Conservation (phyloP, 2,329 filamentous ascomycete genomes). For the Arthroderma sp. region DNA sequence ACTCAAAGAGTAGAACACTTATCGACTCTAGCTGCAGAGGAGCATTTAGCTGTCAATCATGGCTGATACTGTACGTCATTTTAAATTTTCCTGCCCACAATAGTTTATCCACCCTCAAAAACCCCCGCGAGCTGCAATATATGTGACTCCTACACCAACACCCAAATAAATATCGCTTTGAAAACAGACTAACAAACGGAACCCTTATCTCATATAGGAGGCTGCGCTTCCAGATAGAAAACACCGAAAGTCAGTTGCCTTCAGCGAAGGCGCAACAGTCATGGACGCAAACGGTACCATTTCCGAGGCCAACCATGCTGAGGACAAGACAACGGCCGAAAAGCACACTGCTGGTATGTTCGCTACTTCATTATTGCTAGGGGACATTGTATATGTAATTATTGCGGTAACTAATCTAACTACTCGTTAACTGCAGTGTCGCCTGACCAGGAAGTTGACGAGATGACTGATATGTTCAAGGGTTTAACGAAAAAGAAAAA, state of each 20-base stretch:
- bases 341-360: slow-evolving; percentile 60
- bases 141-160: neutral
- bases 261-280: slow-evolving; percentile 74
- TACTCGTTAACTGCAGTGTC: slow-evolving; percentile 38
- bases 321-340: slow-evolving; percentile 68
- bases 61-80: slow-evolving; percentile 36
- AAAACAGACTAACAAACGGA: slow-evolving; percentile 16
- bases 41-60: slow-evolving; percentile 19
- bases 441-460: slow-evolving; percentile 48
- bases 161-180: neutral
- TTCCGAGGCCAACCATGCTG: slow-evolving; percentile 57
- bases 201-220: slow-evolving; percentile 25
- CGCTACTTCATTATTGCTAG: neutral
- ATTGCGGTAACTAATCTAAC: slow-evolving; percentile 34
- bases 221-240: slow-evolving; percentile 34
- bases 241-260: slow-evolving; percentile 85
- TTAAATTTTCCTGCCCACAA: slow-evolving; percentile 18
- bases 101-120: slow-evolving; percentile 21
- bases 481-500: slow-evolving; percentile 66
- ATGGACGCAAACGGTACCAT: slow-evolving; percentile 84
- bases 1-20: too few species aligned
- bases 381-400: neutral
- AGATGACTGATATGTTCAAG: slow-evolving; percentile 56
- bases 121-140: slow-evolving; percentile 2
- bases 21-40: neutral